phyloP scores from a whole-genome alignment of 768 basidiomycete species.

The Russula brevipes region DNA sequence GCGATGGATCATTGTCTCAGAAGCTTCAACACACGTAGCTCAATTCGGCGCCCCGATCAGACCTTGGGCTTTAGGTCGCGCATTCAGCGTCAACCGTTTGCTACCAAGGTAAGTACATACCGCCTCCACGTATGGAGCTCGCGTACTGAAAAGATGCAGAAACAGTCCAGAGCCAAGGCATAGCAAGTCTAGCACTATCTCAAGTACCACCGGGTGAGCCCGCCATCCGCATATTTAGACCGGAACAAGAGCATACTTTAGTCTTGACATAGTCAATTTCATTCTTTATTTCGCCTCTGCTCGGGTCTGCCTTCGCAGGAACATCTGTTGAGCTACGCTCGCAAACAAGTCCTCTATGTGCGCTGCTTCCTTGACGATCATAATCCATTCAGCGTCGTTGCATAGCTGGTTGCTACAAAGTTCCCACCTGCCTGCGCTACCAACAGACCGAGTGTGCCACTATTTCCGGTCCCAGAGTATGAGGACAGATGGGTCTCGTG shows the following conservation, averaged over 20 bases:
- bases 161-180: background rate
- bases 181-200: background rate
- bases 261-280: background rate
- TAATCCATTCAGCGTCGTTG: background rate
- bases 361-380: background rate
- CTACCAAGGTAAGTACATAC: background rate
- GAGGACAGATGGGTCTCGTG: background rate
- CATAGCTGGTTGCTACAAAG: background rate
- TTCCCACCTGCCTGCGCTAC: background rate
- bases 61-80: background rate
- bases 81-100: background rate
- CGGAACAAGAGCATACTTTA: background rate
- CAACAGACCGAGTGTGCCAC: background rate
- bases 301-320: background rate
- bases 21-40: background rate
- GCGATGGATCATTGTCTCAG: constrained; percentile 59
- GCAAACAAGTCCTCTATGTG: background rate
- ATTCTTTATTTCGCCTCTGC: background rate
- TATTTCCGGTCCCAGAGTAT: background rate
- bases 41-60: background rate
- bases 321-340: background rate
- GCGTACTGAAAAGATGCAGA: background rate
- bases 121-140: background rate
- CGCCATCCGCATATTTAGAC: background rate
- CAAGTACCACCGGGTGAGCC: background rate